phyloP scores from a whole-genome alignment of 768 basidiomycete species.

The Russula ochroleuca region DNA sequence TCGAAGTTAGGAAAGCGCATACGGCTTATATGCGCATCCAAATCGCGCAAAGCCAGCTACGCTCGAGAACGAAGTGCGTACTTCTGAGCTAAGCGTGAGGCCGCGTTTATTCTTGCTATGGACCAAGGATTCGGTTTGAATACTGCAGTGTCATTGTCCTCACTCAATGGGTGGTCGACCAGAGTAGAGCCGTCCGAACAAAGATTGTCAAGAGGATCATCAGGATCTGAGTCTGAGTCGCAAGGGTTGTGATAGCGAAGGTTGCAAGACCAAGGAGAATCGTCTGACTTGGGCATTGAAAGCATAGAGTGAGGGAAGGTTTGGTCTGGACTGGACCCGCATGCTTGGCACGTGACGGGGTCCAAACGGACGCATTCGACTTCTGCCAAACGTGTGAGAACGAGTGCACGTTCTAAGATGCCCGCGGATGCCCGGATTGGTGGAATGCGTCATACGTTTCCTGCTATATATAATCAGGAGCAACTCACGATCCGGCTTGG shows the following conservation, averaged over 20 bases:
- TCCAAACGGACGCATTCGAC: too few species aligned
- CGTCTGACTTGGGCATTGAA: conserved; percentile 12
- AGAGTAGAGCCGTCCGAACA: conserved; percentile 20
- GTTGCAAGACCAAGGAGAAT: conserved; percentile 34
- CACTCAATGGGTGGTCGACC: conserved; percentile 39
- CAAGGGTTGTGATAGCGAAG: conserved; percentile 30
- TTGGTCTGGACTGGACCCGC: too few species aligned
- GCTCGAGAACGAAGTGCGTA: conserved; percentile 3
- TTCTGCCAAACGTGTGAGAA: neutral
- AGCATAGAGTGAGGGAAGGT: neutral
- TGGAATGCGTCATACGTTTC: conserved; percentile 14
- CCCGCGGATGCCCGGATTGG: neutral
- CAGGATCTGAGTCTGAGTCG: conserved; percentile 29
- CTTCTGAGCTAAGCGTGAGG: conserved; percentile 39
- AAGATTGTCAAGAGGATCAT: conserved; percentile 18
- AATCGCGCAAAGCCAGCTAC: neutral
- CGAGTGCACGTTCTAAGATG: neutral
- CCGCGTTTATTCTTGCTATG: conserved; percentile 77
- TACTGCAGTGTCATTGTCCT: conserved; percentile 47
- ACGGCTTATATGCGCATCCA: conserved; percentile 8
- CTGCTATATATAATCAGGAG: conserved; percentile 6
- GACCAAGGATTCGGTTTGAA: conserved; percentile 78
- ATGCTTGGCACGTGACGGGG: neutral
- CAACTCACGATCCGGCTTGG: neutral
- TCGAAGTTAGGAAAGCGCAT: conserved; percentile 1